A percentile compares a stretch with the other conserved stretches of the same genome.
phyloP scores from a whole-genome alignment of 129 eudicot genomes.

The Mikania micrantha region DNA sequence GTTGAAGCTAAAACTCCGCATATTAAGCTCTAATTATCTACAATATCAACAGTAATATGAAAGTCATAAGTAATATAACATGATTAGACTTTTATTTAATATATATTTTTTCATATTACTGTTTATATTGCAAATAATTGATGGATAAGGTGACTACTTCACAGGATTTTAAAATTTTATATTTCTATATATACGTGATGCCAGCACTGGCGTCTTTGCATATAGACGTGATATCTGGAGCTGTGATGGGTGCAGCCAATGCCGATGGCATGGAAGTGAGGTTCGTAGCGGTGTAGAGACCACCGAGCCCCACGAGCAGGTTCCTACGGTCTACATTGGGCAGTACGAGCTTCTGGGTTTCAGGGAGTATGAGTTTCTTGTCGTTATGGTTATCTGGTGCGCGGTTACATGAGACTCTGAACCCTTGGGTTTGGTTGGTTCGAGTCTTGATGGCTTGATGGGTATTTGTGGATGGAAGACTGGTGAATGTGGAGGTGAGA shows the following conservation, averaged over 20 bases:
- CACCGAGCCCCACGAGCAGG: constrained; percentile 24
- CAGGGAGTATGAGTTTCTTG: constrained; percentile 18
- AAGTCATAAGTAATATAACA: too few species aligned
- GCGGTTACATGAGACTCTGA: constrained; percentile 11
- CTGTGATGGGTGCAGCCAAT: constrained; percentile 18
- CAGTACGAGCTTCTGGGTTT: constrained; percentile 1
- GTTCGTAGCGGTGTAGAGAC: constrained; percentile 11
- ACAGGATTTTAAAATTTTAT: too few species aligned
- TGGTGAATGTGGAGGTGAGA: not conserved
- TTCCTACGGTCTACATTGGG: constrained; percentile 15
- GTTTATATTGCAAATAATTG: too few species aligned
- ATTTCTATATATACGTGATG: too few species aligned
- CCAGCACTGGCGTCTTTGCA: constrained; percentile 6
- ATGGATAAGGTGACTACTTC: too few species aligned
- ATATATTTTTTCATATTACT: too few species aligned
- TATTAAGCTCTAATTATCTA: too few species aligned
- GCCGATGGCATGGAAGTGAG: not conserved
- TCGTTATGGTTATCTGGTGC: not conserved
- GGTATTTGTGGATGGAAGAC: too few species aligned
- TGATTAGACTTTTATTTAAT: too few species aligned
- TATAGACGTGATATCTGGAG: constrained; percentile 8
- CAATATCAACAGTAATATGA: too few species aligned
- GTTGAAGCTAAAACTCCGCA: too few species aligned
- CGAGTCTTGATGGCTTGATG: not conserved
- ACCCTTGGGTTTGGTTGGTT: not conserved